Evolutionary conservation across 441 rosid species (phyloP), one percentile per base, ranked within the genome.

Genomic region (Brassica balearica): DNA sequence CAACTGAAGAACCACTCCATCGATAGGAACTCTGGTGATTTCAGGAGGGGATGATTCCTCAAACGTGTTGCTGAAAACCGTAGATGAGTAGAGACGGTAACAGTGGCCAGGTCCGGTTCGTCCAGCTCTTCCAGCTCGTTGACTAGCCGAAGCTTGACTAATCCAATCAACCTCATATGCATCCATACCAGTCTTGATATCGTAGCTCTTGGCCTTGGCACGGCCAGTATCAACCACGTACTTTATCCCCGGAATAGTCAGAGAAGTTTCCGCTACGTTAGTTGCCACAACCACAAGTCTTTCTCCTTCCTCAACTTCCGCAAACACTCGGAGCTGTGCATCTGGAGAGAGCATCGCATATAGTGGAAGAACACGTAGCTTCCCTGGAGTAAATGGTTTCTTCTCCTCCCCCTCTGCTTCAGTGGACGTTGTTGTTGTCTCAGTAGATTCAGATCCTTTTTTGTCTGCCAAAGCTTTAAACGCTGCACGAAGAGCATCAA

Each of bases 51-150:
- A 89, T 80, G 91, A 95, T 65, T 90, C 92, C 25, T 86, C 92
- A 75, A 92, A 77, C 70, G 87, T 86, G 83, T 92, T 91, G 74
- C 77, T 80, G 72, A 89, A 93, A 73, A 86, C 95, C 4, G 96
- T 91, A 81, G 97, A 85, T 22, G 99, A 90, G 77, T 93, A 95
- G 58, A 95, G 91, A 74, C 96, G 91, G 72, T 95, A 95, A 77
- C 96, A 95, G 83, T 95, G 97, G 65, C 97, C 98, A 78, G 98
- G 98, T 65, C 90, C 97, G 27, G 97, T 95, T 87, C 99, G 88
- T 71, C 99, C 98, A 79, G 99, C 94, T 86, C 99, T 86, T 84
- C 99, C 98, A 64, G 97, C 96, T 71, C 99, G 93, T 81, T 93
- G 99, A 81, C 91, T 91, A 71, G 98, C 94, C 5, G 98, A 95